Percentiles rank a stretch among this genome's conserved stretches.
Evolutionary conservation across 1,284 basidiomycete genomes (phyloP).

Genomic region (Lignosus rhinocerotis): DNA sequence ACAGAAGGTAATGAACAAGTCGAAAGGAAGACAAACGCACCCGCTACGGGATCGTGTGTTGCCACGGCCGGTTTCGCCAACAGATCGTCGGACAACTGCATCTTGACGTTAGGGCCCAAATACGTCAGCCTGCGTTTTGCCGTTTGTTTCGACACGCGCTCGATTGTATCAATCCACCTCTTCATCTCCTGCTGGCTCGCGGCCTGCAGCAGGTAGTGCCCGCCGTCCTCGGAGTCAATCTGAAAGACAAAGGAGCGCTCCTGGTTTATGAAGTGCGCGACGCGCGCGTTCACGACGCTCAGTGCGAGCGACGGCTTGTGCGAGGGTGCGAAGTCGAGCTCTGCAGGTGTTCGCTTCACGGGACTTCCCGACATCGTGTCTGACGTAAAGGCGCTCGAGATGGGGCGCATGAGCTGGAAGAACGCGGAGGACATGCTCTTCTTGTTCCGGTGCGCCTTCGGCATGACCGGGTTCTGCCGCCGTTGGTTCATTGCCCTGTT

Average conservation of each 20-base stretch:
- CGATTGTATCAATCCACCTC: conserved; percentile 75
- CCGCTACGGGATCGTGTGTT: conserved; percentile 59
- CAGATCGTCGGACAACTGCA: conserved; percentile 69
- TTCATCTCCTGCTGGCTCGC: conserved; percentile 65
- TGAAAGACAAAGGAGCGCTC: conserved; percentile 81
- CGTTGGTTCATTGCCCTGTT: conserved; percentile 64
- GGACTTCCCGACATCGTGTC: conserved; percentile 48
- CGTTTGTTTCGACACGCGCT: conserved; percentile 65
- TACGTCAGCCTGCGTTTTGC: conserved; percentile 81
- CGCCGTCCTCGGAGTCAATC: conserved; percentile 82
- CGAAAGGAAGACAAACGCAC: conserved; percentile 39
- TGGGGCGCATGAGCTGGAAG: conserved; percentile 81
- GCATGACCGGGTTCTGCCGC: conserved; percentile 49
- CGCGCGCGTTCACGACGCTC: conserved; percentile 69
- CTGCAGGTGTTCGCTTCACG: conserved; percentile 59
- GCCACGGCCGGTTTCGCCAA: conserved; percentile 47
- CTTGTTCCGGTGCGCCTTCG: conserved; percentile 78
- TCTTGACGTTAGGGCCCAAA: conserved; percentile 69
- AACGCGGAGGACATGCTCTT: conserved; percentile 81
- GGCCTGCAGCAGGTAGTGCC: conserved; percentile 77
- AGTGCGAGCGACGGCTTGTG: conserved; percentile 74
- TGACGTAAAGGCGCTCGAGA: conserved; percentile 77
- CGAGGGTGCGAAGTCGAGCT: conserved; percentile 70
- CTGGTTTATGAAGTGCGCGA: conserved; percentile 70
- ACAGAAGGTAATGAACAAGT: conserved; percentile 3